phyloP scores from a whole-genome alignment of 176 grass and related monocot genomes.

The Echinochloa phyllopogon region DNA sequence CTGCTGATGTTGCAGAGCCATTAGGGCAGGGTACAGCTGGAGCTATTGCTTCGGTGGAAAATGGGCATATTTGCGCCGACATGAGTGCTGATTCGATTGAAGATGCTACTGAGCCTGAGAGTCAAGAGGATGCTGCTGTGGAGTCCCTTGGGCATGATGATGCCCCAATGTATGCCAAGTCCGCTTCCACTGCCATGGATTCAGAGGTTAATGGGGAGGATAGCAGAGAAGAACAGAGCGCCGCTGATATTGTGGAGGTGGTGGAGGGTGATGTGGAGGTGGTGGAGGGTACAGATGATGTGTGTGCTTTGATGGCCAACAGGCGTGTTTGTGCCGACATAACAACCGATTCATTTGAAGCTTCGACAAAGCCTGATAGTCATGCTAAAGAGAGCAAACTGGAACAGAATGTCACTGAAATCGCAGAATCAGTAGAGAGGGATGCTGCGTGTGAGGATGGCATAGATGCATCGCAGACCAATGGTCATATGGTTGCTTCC shows the following conservation, averaged over 20 bases:
- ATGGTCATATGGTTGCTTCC: slow-evolving; percentile 27
- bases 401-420: not conserved
- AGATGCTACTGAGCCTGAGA: slow-evolving; percentile 5
- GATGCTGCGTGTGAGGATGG: slow-evolving; percentile 8
- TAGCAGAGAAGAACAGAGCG: slow-evolving; percentile 14
- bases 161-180: not conserved
- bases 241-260: not conserved
- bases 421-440: slow-evolving; percentile 14
- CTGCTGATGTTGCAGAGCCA: not conserved
- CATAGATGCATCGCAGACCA: not conserved
- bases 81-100: slow-evolving; percentile 22
- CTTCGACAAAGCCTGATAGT: not conserved
- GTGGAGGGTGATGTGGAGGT: slow-evolving; percentile 4
- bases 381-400: slow-evolving; percentile 8
- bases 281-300: not conserved
- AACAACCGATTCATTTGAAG: slow-evolving; percentile 21
- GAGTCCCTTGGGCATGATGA: slow-evolving; percentile 10
- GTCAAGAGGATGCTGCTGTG: not conserved
- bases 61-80: slow-evolving; percentile 10
- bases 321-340: slow-evolving; percentile 14
- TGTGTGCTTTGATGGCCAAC: not conserved
- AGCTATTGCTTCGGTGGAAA: not conserved
- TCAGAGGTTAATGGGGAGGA: slow-evolving; percentile 22
- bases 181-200: not conserved
- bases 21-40: slow-evolving; percentile 5